Conservation (phyloP, 257 asterid genomes). For the Parsonsia alboflavescens region DNA sequence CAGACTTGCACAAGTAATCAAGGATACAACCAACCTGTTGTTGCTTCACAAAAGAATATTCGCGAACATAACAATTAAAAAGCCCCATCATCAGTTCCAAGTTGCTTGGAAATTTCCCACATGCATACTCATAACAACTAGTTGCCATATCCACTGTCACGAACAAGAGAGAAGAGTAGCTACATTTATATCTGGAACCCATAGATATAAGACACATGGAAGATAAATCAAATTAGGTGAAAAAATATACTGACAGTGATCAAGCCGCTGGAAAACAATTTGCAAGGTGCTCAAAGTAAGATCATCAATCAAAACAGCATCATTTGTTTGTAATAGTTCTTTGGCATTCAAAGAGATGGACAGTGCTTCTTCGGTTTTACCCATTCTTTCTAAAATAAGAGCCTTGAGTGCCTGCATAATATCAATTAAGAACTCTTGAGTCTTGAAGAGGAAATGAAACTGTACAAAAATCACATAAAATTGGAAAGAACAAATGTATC, state of each 20-base stretch:
- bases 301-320: slow-evolving; percentile 69
- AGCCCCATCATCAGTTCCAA: slow-evolving; percentile 90
- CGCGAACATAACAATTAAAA: slow-evolving; percentile 85
- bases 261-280: slow-evolving; percentile 91
- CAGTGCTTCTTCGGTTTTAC: slow-evolving; percentile 78
- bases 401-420: slow-evolving; percentile 79
- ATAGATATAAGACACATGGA: neutral
- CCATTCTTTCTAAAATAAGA: slow-evolving; percentile 76
- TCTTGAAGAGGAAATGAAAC: neutral
- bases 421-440: neutral
- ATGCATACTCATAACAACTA: slow-evolving; percentile 84
- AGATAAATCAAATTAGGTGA: neutral
- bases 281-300: slow-evolving; percentile 90
- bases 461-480: neutral
- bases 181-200: neutral
- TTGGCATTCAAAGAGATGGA: slow-evolving; percentile 77
- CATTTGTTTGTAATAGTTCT: slow-evolving; percentile 50
- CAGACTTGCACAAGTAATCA: neutral
- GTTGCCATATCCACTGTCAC: slow-evolving; percentile 90
- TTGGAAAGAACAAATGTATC: neutral
- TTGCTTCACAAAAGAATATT: slow-evolving; percentile 91
- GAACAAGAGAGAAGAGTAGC: neutral
- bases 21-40: slow-evolving; percentile 68
- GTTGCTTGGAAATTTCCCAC: slow-evolving; percentile 70
- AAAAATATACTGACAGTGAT: slow-evolving; percentile 54